A percentile compares a stretch with the other conserved stretches of the same genome.
Evolutionary conservation across 257 asterid genomes (phyloP).

Genomic region (Scutellaria barbata): DNA sequence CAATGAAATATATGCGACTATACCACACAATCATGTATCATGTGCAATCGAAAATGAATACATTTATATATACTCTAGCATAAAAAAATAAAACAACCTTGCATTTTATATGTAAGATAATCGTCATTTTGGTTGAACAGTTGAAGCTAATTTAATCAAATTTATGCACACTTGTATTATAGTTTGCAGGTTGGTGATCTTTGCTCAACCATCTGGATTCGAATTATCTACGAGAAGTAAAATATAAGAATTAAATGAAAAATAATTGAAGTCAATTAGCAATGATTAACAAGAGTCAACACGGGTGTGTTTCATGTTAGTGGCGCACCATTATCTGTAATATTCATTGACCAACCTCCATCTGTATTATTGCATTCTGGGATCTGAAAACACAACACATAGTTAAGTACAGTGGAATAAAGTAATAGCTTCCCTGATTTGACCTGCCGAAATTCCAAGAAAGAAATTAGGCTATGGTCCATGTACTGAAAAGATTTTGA

Average conservation of each 20-base stretch:
- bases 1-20: background rate
- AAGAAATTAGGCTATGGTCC: background rate
- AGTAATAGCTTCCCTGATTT: background rate
- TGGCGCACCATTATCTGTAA: conserved; percentile 33
- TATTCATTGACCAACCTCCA: conserved; percentile 29
- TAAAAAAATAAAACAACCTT: too few species aligned
- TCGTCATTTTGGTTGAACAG: background rate
- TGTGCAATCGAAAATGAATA: too few species aligned
- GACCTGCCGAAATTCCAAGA: conserved; percentile 15
- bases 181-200: conserved; percentile 30
- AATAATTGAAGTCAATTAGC: conserved; percentile 31
- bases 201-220: conserved; percentile 32
- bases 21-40: too few species aligned
- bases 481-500: background rate
- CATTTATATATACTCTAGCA: too few species aligned
- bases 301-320: background rate
- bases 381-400: conserved; percentile 20
- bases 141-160: background rate
- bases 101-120: too few species aligned
- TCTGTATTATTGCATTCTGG: conserved; percentile 4
- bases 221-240: background rate
- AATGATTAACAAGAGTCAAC: conserved; percentile 17
- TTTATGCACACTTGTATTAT: conserved; percentile 9
- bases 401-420: conserved; percentile 17
- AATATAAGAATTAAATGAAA: too few species aligned